Evolutionary conservation across 805 yeast genomes (phyloP).

Genomic region (Schizosaccharomyces pombe): DNA sequence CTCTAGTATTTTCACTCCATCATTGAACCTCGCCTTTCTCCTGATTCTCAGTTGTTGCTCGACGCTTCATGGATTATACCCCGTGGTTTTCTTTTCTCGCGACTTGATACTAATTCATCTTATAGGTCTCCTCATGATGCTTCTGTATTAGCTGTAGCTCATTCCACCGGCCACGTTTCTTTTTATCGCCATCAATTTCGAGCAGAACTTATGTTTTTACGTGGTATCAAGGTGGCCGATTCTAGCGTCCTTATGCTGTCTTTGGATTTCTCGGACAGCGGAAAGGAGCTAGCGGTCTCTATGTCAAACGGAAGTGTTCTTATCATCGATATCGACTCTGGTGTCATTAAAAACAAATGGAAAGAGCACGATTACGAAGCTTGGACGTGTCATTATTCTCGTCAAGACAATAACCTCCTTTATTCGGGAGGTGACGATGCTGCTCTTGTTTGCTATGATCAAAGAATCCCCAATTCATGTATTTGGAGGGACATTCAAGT

Average conservation of each 20-base stretch:
- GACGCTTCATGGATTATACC: neutral
- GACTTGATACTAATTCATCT: neutral
- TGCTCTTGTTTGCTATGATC: neutral
- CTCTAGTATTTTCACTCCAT: too few species aligned
- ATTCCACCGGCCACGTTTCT: neutral
- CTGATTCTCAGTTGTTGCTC: neutral
- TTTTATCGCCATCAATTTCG: neutral
- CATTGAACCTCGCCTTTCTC: too few species aligned
- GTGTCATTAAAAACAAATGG: neutral
- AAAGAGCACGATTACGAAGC: neutral
- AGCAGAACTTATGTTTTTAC: neutral
- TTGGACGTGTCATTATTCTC: constrained; percentile 2
- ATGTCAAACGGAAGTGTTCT: neutral
- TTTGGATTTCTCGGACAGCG: neutral
- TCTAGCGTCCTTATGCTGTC: neutral
- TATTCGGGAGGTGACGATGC: constrained; percentile 3
- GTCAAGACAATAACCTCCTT: neutral
- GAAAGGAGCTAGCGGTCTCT: neutral
- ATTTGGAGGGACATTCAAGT: neutral
- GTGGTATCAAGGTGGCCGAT: neutral
- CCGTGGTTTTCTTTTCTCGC: neutral
- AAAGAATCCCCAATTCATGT: neutral
- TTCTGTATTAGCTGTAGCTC: neutral
- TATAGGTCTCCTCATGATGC: neutral
- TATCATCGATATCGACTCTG: neutral